Evolutionary conservation across 495 filamentous ascomycete species (phyloP).

Genomic region (Parmelia sp.): DNA sequence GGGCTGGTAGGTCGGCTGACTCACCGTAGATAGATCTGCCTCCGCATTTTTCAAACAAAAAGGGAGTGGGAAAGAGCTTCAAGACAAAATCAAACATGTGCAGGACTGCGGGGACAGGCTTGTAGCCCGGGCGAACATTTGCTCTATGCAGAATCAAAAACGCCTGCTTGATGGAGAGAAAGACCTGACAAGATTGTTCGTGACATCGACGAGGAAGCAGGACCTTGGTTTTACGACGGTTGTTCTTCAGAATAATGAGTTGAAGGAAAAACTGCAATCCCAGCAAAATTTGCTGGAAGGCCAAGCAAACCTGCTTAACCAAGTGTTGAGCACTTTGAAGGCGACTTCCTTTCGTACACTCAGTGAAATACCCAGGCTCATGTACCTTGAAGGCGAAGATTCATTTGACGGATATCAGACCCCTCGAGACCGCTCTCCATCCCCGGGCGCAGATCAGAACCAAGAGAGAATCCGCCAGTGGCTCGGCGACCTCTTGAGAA

Average conservation of each 20-base stretch:
- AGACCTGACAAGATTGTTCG: background rate
- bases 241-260: background rate
- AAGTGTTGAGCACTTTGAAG: background rate
- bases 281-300: background rate
- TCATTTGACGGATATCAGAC: background rate
- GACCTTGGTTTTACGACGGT: background rate
- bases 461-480: background rate
- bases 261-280: background rate
- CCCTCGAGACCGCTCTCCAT: background rate
- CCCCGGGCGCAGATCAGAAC: background rate
- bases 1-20: background rate
- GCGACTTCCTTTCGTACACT: background rate
- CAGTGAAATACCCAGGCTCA: background rate
- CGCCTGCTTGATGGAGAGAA: background rate
- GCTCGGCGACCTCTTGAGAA: background rate
- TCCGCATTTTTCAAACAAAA: slow-evolving; percentile 1
- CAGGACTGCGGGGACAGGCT: slow-evolving; percentile 3
- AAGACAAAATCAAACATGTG: background rate
- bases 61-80: background rate
- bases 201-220: slow-evolving; percentile 3
- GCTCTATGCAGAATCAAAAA: slow-evolving; percentile 6
- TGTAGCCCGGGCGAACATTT: background rate
- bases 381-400: background rate
- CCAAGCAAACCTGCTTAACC: background rate
- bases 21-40: background rate